phyloP scores from a whole-genome alignment of 208 protist species.

The Trypanosoma mega region DNA sequence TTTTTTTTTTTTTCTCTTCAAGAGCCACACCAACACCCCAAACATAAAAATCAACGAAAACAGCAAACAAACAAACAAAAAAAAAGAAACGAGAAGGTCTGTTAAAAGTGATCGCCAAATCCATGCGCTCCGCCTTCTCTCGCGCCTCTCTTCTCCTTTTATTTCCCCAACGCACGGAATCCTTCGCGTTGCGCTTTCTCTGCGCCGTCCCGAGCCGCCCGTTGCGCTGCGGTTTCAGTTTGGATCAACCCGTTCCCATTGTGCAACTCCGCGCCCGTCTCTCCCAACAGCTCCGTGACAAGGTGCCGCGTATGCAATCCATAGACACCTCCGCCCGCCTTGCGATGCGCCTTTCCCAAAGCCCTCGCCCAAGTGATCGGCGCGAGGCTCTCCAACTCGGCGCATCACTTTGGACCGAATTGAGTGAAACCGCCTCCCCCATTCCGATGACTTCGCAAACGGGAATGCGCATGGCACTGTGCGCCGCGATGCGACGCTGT shows the following conservation, averaged over 20 bases:
- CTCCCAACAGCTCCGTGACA: conserved; percentile 12
- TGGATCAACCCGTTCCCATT: conserved; percentile 11
- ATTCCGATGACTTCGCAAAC: conserved; percentile 56
- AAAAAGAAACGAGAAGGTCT: too few relatives aligned
- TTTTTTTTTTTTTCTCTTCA: conserved; percentile 1
- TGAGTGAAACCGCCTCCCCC: conserved; percentile 39
- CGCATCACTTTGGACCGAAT: conserved; percentile 68
- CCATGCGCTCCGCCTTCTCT: background rate
- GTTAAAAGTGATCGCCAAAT: background rate
- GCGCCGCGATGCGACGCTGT: conserved; percentile 71
- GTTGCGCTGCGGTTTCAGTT: conserved; percentile 10
- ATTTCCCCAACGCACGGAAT: too few relatives aligned
- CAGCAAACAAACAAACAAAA: too few relatives aligned
- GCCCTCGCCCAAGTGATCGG: conserved; percentile 43
- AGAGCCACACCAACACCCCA: too few relatives aligned
- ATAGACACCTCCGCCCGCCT: conserved; percentile 70
- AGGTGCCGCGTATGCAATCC: conserved; percentile 29
- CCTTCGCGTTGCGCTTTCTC: background rate
- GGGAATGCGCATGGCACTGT: conserved; percentile 64
- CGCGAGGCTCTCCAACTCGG: conserved; percentile 65
- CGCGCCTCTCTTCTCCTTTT: too few relatives aligned
- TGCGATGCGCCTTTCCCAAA: conserved; percentile 58
- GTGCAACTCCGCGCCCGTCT: conserved; percentile 22
- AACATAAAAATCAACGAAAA: too few relatives aligned
- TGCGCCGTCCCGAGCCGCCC: conserved; percentile 3